Evolutionary conservation across 1,284 basidiomycete genomes (phyloP).

Genomic region (Marasmius sp.): DNA sequence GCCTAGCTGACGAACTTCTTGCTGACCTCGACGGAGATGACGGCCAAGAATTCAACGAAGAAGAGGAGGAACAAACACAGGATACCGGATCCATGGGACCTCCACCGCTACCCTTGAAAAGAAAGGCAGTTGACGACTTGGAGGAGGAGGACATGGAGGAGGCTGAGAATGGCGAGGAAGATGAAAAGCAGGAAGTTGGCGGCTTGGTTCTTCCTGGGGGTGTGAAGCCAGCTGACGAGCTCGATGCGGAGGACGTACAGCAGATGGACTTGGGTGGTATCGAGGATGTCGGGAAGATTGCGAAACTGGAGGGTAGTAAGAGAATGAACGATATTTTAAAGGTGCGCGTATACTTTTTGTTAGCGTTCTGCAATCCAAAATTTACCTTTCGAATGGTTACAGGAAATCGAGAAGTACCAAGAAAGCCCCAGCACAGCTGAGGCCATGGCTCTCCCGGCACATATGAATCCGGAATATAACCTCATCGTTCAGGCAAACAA

Average conservation of each 20-base stretch:
- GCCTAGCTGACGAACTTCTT: slow-evolving; percentile 84
- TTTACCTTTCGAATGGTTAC: slow-evolving; percentile 1
- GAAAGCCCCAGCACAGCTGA: slow-evolving; percentile 75
- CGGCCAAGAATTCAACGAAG: slow-evolving; percentile 57
- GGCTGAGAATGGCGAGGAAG: slow-evolving; percentile 42
- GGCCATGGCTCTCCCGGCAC: slow-evolving; percentile 76
- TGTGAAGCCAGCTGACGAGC: slow-evolving; percentile 87
- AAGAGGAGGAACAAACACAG: slow-evolving; percentile 30
- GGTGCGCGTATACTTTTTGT: slow-evolving; percentile 40
- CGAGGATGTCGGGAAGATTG: slow-evolving; percentile 84
- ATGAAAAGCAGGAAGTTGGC: slow-evolving; percentile 42
- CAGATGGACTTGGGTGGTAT: slow-evolving; percentile 85
- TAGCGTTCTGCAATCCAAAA: not conserved
- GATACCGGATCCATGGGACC: slow-evolving; percentile 23
- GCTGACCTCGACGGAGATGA: slow-evolving; percentile 81
- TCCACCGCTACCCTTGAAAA: slow-evolving; percentile 48
- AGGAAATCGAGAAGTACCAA: slow-evolving; percentile 91
- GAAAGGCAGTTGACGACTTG: slow-evolving; percentile 50
- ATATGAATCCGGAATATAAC: slow-evolving; percentile 94
- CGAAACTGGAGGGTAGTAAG: slow-evolving; percentile 85
- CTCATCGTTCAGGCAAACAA: slow-evolving; percentile 98
- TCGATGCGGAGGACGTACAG: slow-evolving; percentile 91
- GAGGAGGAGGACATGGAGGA: slow-evolving; percentile 55
- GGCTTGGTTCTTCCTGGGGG: slow-evolving; percentile 88
- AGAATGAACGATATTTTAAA: slow-evolving; percentile 84